Evolutionary conservation across 305 asterid species (phyloP), one percentile per base, ranked within the genome.

Genomic region (Fraxinus albicans): DNA sequence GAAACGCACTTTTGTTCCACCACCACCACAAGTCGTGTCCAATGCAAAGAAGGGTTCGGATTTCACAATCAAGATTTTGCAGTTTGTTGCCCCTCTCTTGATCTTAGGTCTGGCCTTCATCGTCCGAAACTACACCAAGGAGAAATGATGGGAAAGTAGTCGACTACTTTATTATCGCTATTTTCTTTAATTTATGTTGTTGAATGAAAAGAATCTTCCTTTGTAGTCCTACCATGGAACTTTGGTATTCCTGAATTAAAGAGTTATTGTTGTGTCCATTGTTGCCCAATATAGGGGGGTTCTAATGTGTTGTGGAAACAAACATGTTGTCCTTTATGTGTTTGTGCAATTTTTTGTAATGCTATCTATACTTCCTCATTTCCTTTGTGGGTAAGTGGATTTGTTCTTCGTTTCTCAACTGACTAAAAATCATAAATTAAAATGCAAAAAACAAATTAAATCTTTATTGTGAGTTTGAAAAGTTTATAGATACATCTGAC

Each of bases 31-130:
- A 81, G 77, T 84, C 2, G 6, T 82, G 10, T 79, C 78, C 84
- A 86, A 80, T 12, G 86, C 86, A 2, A 85, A 82, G 86, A 90
- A 88, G 86, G 83, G 83, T 19, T 70, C 90, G 0, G 91, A 88
- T 23, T 87, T 89, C 50, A 58, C 82, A 69, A 86, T 85, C 78
- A 91, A 91, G 92, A 82, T 87, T 79, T 83, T 91, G 85, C 95
- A 90, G 87, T 86, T 91, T 83, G 83, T 93, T n/a, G 87, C 87
- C 79, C 95, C 95, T 77, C 83, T 93, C 85, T 50, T 93, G 86
- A 89, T 93, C 85, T 70, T 93, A 87, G 93, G 91, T 1, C 34
- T 88, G 84, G 95, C 91, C 53, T 89, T 89, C 9, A 86, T 86
- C 12, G 89, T 91, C 77, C 91, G 91, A 60, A 78, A 83, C 83